phyloP scores from a whole-genome alignment of 2,329 filamentous ascomycete species.

The Xylaria sp. region DNA sequence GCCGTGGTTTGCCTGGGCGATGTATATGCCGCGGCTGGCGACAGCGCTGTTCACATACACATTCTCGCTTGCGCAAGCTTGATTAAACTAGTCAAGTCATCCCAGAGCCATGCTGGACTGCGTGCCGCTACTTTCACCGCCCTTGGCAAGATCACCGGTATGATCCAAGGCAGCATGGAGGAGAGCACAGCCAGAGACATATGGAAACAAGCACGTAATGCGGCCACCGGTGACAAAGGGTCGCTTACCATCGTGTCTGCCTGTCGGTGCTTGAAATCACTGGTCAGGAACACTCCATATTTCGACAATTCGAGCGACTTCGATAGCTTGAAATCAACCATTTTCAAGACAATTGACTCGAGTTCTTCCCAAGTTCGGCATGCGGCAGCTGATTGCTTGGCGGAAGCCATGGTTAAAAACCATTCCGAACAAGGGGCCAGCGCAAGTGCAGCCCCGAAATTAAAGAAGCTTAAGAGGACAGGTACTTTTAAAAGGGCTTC shows the following conservation, averaged over 20 bases:
- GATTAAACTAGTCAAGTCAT: constrained; percentile 81
- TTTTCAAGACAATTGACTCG: constrained; percentile 90
- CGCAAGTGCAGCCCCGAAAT: constrained; percentile 63
- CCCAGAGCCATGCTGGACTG: constrained; percentile 82
- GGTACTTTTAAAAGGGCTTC: constrained; percentile 63
- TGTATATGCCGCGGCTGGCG: constrained; percentile 90
- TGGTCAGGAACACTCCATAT: constrained; percentile 78
- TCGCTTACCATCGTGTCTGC: constrained; percentile 81
- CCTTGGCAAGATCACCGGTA: constrained; percentile 78
- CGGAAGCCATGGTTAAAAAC: constrained; percentile 83
- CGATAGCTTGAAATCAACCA: constrained; percentile 82
- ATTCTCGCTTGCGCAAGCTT: constrained; percentile 77
- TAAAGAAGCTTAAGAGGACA: constrained; percentile 73
- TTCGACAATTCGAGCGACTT: constrained; percentile 93
- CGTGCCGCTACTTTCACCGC: constrained; percentile 81
- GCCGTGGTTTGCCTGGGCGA: constrained; percentile 88
- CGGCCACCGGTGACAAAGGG: constrained; percentile 83
- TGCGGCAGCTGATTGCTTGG: constrained; percentile 86
- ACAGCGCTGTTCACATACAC: constrained; percentile 88
- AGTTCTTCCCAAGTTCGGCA: constrained; percentile 79
- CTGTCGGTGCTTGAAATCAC: constrained; percentile 79
- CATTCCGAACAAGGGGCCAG: constrained; percentile 71
- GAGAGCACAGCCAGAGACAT: constrained; percentile 87
- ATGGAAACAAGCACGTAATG: constrained; percentile 89
- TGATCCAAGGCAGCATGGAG: constrained; percentile 81